Base-by-base conservation (phyloP, 2,329 filamentous ascomycete genomes). In the Colletotrichum tofieldiae region DNA sequence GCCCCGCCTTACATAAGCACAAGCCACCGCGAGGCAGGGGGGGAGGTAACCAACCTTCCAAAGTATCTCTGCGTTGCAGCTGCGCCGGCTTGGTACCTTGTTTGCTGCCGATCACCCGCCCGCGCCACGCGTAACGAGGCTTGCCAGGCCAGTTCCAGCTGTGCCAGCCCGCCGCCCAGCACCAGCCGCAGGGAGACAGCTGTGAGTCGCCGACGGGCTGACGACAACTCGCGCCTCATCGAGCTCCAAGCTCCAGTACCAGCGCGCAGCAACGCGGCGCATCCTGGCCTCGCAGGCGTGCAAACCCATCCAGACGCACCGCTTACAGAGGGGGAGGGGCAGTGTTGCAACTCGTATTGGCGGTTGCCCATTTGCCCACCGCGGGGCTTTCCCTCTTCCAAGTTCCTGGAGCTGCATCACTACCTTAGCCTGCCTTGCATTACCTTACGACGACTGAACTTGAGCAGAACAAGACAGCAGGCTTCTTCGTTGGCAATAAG, bases 141-240 rank as follows among this genome's bases (percentile, higher is more conserved):
- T 26, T 8, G 14, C 54, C 35, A n/a, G 61, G 26, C 67, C 56
- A n/a, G 43, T 37, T 37, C 20, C 61, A 26, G 37, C 63, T 37
- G 11, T 41, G 56, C 26, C 43, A 18, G 9, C 37, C 16, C 43
- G 45, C 49, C 45, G 23, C 59, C n/a, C 23, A 72, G 51, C 7
- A 14, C 43, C 43, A 39, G 59, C 7, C 45, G 23, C 60, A 41
- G 45, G 23, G 37, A 32, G n/a, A 37, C 60, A 63, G 23, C 45
- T 63, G 11, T 39, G 14, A 29, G 16, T 18, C 51, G 18, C 26
- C 51, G 1, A 9, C 29, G 43, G 39, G 69, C 65, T 72, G 69
- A 69, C 69, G 69, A 71, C 65, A 71, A 59, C 69, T 59, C 52
- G 45, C 65, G 65, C 69, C 69, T 52, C 58, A 58, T 37, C 41